Percentiles rank a stretch among this genome's conserved stretches.
phyloP scores from a whole-genome alignment of 495 filamentous ascomycete species.

The Penicillium odoratum region DNA sequence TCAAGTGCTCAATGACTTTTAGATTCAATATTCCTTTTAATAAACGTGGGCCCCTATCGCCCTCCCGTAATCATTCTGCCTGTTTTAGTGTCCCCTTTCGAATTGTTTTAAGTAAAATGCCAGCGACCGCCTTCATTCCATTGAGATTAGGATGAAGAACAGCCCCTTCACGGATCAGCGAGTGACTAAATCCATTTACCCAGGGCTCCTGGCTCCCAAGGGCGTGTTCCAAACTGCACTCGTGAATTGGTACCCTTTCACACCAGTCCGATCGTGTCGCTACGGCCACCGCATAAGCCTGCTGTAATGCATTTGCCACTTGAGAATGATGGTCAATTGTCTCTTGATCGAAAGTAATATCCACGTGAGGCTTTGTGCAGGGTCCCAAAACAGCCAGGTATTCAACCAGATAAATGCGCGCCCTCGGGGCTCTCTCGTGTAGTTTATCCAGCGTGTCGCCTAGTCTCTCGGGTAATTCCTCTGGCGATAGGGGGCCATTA shows the following conservation, averaged over 20 bases:
- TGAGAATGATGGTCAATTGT: conserved; percentile 32
- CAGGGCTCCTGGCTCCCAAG: conserved; percentile 38
- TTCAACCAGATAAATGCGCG: conserved; percentile 42
- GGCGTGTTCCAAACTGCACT: conserved; percentile 33
- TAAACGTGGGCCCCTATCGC: background rate
- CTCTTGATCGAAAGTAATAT: conserved; percentile 36
- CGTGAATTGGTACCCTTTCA: conserved; percentile 22
- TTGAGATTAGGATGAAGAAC: conserved; percentile 35
- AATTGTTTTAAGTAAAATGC: conserved; percentile 18
- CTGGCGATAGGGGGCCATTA: conserved; percentile 14
- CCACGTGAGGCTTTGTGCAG: conserved; percentile 28
- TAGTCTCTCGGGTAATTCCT: conserved; percentile 29
- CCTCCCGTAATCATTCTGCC: background rate
- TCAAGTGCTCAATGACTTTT: no score
- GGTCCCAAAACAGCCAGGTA: conserved; percentile 44
- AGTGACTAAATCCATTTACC: conserved; percentile 34
- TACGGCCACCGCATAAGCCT: conserved; percentile 30
- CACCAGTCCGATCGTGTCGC: conserved; percentile 31
- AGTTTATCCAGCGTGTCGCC: conserved; percentile 37
- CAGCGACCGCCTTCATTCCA: conserved; percentile 36
- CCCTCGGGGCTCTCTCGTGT: conserved; percentile 34
- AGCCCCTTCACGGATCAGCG: conserved; percentile 13
- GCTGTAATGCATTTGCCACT: conserved; percentile 28
- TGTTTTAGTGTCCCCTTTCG: background rate
- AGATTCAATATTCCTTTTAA: background rate